Percentiles rank a stretch among this genome's conserved stretches.
phyloP scores from a whole-genome alignment of 2,329 filamentous ascomycete species.

The Teratosphaeria gauchensis region DNA sequence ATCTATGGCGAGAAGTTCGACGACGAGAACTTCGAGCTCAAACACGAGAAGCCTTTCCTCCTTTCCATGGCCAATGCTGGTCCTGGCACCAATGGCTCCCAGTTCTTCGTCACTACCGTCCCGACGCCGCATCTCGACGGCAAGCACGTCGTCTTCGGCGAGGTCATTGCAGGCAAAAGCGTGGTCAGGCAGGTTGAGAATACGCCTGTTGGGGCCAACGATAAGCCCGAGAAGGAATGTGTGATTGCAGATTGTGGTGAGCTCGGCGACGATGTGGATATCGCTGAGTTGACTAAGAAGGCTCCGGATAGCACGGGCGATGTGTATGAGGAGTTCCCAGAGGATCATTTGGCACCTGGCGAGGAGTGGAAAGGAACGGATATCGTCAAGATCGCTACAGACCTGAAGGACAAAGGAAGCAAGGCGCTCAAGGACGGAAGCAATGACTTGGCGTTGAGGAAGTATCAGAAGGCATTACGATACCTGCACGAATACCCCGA shows the following conservation, averaged over 20 bases:
- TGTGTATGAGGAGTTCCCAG: constrained; percentile 89
- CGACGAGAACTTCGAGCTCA: constrained; percentile 87
- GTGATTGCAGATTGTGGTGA: constrained; percentile 76
- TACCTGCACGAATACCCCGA: constrained; percentile 82
- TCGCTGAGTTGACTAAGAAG: constrained; percentile 57
- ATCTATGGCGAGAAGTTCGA: constrained; percentile 97
- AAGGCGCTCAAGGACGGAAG: constrained; percentile 79
- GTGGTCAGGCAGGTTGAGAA: constrained; percentile 86
- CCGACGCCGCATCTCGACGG: constrained; percentile 87
- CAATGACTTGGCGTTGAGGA: constrained; percentile 61
- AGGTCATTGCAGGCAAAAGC: constrained; percentile 87
- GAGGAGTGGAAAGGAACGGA: constrained; percentile 56
- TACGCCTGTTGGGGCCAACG: constrained; percentile 58
- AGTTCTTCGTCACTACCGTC: constrained; percentile 97
- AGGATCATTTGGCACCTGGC: constrained; percentile 54
- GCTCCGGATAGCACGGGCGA: constrained; percentile 74
- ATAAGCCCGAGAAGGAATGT: constrained; percentile 68
- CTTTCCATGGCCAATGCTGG: constrained; percentile 98
- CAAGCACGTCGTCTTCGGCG: constrained; percentile 96
- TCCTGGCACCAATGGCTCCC: constrained; percentile 87
- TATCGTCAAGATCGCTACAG: constrained; percentile 67
- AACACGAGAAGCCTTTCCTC: constrained; percentile 88
- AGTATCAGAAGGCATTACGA: constrained; percentile 88
- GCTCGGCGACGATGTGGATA: constrained; percentile 59
- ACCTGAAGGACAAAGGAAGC: constrained; percentile 88